Evolutionary conservation across 2,329 filamentous ascomycete species (phyloP).

Genomic region (Colletotrichum gigasporum): DNA sequence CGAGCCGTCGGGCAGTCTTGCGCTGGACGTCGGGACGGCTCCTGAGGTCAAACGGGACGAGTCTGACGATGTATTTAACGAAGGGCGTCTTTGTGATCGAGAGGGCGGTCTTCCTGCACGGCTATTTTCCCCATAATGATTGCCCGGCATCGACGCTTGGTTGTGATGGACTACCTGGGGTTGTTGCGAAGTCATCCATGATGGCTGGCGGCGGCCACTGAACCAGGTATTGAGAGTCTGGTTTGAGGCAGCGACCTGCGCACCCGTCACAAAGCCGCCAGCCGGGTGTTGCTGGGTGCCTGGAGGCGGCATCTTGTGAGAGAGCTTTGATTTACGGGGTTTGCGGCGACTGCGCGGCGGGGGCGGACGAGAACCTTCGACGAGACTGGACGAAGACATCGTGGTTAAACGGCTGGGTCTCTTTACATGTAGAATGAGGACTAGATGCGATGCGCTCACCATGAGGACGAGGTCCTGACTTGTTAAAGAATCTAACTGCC

Average conservation of each 20-base stretch:
- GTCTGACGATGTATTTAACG: background rate
- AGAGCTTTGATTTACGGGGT: constrained; percentile 9
- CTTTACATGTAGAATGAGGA: background rate
- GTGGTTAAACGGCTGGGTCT: constrained; percentile 6
- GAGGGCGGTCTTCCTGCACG: background rate
- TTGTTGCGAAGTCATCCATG: constrained; percentile 40
- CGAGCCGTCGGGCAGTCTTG: background rate
- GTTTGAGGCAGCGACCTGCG: constrained; percentile 50
- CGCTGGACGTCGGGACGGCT: background rate
- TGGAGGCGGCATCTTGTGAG: constrained; percentile 2
- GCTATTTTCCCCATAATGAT: background rate
- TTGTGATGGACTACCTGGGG: no score
- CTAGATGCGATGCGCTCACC: constrained; percentile 10
- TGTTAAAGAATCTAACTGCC: background rate
- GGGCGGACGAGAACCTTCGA: constrained; percentile 13
- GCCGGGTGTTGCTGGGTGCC: constrained; percentile 5
- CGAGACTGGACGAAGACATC: constrained; percentile 24
- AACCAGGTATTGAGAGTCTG: constrained; percentile 51
- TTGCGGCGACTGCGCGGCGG: constrained; percentile 17
- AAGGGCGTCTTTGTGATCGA: background rate
- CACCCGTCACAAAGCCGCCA: constrained; percentile 18
- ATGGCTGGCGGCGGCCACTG: constrained; percentile 44
- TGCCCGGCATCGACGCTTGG: background rate
- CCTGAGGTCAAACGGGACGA: background rate
- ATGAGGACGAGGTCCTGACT: constrained; percentile 21